Evolutionary conservation across 768 basidiomycete species (phyloP), one percentile per base, ranked within the genome.

Genomic region (Pseudohyphozyma bogoriensis): DNA sequence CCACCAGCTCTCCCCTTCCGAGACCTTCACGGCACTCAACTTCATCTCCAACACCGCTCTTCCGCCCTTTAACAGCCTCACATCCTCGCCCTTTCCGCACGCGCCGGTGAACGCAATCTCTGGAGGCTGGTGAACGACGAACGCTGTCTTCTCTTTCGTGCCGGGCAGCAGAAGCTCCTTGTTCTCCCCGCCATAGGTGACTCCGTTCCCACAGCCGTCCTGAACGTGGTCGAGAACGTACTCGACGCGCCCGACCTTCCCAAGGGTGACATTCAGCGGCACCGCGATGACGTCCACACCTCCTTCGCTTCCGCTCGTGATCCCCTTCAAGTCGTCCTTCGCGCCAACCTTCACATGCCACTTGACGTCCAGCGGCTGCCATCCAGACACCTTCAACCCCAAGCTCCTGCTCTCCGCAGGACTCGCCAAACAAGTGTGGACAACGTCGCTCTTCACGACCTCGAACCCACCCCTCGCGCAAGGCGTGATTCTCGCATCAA

Each of bases 381-480:
- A 32, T 1, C 65, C 65, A 11, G 40, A 8, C 3, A 67, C 59
- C 11, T 26, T 47, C 29, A 67, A 51, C 22, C 59, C 62, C 11
- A 67, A 32, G 12, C 52, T 49, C 33, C 54, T 31, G 9, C 20
- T 36, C 42, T 60, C 45, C n/a, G 53, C 28, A 40, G 42, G 26
- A 16, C 20, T 22, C 5, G 49, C 35, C 16, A 63, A 29, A 35
- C 65, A 67, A 46, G 50, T 50, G 40, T 67, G 62, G n/a, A 55
- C 59, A 31, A 58, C 56, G 18, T 31, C 3, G 24, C 42, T 4
- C 11, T 22, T 8, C 31, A 22, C 26, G 42, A 44, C 22, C 42
- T 32, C 42, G 59, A 67, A 63, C 0, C 65, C 65, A 0, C 62
- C 65, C 3, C 44, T 20, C 29, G 65, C 62, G 55, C 65, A 67